Base-by-base conservation (phyloP, 805 yeast species). In the Blastobotrys muscicola region DNA sequence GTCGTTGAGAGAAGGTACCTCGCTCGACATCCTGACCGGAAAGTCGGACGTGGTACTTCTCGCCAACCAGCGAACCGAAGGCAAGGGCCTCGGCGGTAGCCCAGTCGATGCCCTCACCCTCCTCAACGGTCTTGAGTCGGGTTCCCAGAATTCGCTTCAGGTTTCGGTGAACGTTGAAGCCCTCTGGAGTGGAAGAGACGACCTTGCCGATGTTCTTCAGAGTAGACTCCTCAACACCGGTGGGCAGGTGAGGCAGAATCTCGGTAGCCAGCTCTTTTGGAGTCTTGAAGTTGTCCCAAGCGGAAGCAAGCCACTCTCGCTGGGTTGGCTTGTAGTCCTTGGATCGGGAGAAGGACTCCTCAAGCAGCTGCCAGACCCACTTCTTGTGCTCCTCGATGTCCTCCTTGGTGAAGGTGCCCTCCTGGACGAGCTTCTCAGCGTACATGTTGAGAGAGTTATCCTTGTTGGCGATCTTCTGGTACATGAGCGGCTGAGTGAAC, bases 1-100 rank as follows among this genome's bases (percentile, higher is more conserved):
- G 99, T 72, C 99, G 90, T 74, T 92, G 99, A 44, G 98, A 92
- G 77, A 92, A 90, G 34, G 99, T 92, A 74, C 99, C 99, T 79
- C 99, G 87, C 76, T 92, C 98, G 53, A 92, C 97, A 77, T 92
- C 99, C 74, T 92, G 97, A 65, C 99, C 99, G 38, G 96, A 85
- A 41, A 92, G 83, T 74, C 99, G 85, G 48, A 92, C 94, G 58
- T 90, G 95, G 70, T 82, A 83, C 52, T 98, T 98, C 70, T 92
- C 99, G 59, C 80, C 64, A 43, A 81, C 82, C 55, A 92, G 74
- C 41, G 97, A 78, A 61, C 97, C 99, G 59, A 82, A 90, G 13
- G 98, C 98, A 57, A 92, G 78, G 39, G 97, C 97, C 72, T 92
- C 99, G 77, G 95, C 99, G 46, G 99, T 92, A 39, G 98, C 82